phyloP scores from a whole-genome alignment of 495 filamentous ascomycete species.

The Podospora pseudoanserina region DNA sequence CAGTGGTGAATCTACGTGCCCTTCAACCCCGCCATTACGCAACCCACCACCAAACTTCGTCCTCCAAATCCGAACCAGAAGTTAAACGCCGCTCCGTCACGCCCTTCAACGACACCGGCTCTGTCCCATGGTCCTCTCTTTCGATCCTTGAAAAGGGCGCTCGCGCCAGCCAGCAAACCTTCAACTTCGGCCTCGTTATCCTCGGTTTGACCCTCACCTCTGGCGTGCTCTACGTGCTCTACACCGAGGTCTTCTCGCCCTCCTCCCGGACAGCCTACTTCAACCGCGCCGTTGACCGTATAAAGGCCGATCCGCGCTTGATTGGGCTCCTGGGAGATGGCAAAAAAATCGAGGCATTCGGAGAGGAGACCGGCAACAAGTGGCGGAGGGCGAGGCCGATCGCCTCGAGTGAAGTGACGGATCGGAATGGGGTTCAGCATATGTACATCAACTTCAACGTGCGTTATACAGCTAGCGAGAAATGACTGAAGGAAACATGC shows the following conservation, averaged over 20 bases:
- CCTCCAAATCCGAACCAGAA: constrained; percentile 12
- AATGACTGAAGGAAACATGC: not conserved
- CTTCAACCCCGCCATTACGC: constrained; percentile 31
- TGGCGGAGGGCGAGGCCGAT: constrained; percentile 86
- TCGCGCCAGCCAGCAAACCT: constrained; percentile 82
- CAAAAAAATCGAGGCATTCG: constrained; percentile 75
- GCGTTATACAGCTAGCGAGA: constrained; percentile 21
- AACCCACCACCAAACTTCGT: constrained; percentile 27
- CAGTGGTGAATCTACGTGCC: not conserved
- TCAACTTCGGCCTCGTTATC: constrained; percentile 77
- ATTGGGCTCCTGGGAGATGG: constrained; percentile 69
- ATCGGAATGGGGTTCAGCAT: constrained; percentile 74
- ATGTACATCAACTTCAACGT: constrained; percentile 86
- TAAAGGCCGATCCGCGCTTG: constrained; percentile 68
- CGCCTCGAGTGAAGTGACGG: constrained; percentile 66
- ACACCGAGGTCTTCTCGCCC: constrained; percentile 79
- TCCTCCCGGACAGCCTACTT: constrained; percentile 84
- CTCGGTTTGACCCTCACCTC: constrained; percentile 74
- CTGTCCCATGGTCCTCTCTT: constrained; percentile 74
- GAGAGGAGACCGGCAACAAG: constrained; percentile 75
- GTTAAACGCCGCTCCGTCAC: constrained; percentile 56
- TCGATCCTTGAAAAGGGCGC: constrained; percentile 72
- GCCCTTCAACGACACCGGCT: constrained; percentile 75
- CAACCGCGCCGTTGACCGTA: constrained; percentile 77
- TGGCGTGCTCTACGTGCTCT: constrained; percentile 73